Evolutionary conservation across 192 early-diverging fungal genomes (phyloP).

Genomic region (Coemansia sp.): DNA sequence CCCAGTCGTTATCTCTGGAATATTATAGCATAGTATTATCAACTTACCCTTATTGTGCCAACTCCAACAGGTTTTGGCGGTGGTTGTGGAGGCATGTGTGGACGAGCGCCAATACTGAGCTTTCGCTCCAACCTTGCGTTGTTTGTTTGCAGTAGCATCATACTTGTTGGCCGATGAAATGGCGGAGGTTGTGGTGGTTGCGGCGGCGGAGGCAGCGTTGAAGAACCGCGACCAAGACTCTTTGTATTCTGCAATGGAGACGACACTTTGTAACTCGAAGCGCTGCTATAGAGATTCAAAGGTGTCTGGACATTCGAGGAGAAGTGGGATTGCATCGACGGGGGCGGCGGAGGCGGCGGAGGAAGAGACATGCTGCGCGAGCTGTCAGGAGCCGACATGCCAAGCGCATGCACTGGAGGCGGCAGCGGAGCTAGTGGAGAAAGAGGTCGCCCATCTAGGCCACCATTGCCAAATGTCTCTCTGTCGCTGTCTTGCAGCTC

Average conservation of each 20-base stretch:
- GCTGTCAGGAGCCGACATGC: slow-evolving; percentile 17
- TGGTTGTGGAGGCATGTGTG: slow-evolving; percentile 2
- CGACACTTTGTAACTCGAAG: not conserved
- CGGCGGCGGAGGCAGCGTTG: slow-evolving; percentile 14
- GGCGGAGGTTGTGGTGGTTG: slow-evolving; percentile 15
- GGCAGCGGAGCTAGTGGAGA: slow-evolving; percentile 19
- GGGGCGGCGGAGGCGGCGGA: slow-evolving; percentile 1
- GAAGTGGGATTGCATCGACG: not conserved
- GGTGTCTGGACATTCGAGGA: slow-evolving; percentile 6
- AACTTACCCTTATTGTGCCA: slow-evolving; percentile 28
- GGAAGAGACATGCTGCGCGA: slow-evolving; percentile 13
- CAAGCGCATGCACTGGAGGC: slow-evolving; percentile 14
- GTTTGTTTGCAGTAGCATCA: not conserved
- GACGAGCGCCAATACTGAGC: slow-evolving; percentile 3
- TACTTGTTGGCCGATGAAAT: slow-evolving; percentile 15
- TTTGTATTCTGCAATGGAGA: not conserved
- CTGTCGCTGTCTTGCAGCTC: slow-evolving; percentile 16
- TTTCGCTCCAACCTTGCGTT: not conserved
- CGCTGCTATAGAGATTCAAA: not conserved
- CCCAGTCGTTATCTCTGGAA: not conserved
- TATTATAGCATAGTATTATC: not conserved
- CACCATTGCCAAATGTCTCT: not conserved
- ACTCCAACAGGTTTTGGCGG: slow-evolving; percentile 43
- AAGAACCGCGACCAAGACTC: not conserved
- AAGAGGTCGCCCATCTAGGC: not conserved